A percentile compares a stretch with the other conserved stretches of the same genome.
phyloP scores from a whole-genome alignment of 1,284 basidiomycete species.

The Puccinia brachypodii region DNA sequence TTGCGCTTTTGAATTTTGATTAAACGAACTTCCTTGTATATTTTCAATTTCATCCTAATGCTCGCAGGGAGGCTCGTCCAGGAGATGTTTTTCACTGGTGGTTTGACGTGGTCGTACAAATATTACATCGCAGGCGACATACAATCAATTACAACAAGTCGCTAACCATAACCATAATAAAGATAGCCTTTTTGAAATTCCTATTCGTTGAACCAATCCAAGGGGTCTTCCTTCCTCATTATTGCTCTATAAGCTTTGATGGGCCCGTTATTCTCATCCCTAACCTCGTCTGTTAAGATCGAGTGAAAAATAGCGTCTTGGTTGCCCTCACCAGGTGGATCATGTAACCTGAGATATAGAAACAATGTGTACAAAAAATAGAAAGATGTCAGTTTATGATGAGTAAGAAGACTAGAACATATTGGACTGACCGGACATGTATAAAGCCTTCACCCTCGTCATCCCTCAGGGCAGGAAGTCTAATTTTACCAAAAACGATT shows the following conservation, averaged over 20 bases:
- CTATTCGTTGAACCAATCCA: slow-evolving; percentile 29
- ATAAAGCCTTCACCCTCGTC: slow-evolving; percentile 67
- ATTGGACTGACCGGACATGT: slow-evolving; percentile 66
- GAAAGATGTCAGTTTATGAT: neutral
- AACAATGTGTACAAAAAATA: neutral
- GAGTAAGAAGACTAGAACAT: neutral
- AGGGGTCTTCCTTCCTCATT: slow-evolving; percentile 17
- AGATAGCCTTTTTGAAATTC: neutral
- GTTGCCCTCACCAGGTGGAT: slow-evolving; percentile 15
- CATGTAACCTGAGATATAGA: slow-evolving; percentile 13
- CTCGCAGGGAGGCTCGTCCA: neutral
- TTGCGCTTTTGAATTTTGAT: neutral
- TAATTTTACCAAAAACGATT: slow-evolving; percentile 73
- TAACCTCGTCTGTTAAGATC: slow-evolving; percentile 31
- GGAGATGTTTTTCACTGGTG: neutral
- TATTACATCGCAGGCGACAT: neutral
- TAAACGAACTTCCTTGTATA: neutral
- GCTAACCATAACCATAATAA: neutral
- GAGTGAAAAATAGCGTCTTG: slow-evolving; percentile 27
- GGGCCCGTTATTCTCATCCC: neutral
- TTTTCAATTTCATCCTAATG: neutral
- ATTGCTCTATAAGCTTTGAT: slow-evolving; percentile 22
- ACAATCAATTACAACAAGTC: neutral
- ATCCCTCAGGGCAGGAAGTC: slow-evolving; percentile 67
- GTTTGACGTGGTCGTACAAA: no score